Base-by-base conservation (phyloP, 2,329 filamentous ascomycete species). In the Aspergillus brasiliensis region DNA sequence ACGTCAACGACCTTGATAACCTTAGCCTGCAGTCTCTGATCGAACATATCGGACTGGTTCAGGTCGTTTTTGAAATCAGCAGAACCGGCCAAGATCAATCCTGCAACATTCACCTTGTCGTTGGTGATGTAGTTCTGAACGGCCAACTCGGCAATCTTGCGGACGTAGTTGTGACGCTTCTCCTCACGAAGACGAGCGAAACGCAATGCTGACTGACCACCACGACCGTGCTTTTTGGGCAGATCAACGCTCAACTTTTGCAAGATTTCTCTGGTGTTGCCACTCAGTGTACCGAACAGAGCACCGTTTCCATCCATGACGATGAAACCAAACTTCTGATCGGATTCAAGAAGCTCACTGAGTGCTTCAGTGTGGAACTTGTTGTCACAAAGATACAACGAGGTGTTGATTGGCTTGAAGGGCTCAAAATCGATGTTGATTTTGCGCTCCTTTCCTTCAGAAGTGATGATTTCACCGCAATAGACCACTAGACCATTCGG, bases 391-490 rank as follows among this genome's bases (percentile, higher is more conserved):
- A 99, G 91, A 79, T 99, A 99, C 49, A 99, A 86, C 47, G 96
- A 99, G 37, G 95, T 99, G 81, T 99, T 99, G 87, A 99, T 99
- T 62, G 95, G 95, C 85, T 99, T 99, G 86, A 99, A 99, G 31
- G 95, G 95, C 81, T 99, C 95, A 78, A 99, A 99, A 77, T 99
- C 96, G 77, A 99, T 99, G 81, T 99, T 99, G 83, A 99, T 96
- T 85, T 97, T 99, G 75, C 95, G 87, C 82, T 99, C 95, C 81
- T 99, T 99, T 80, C 95, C 95, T 83, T 99, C 95, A 28, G 89
- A 89, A 58, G 95, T 99, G 83, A 99, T 89, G 78, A 99, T 98
- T 97, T 99, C 95, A 88, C 95, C 95, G 79, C 95, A 99, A 86
- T 99, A 99, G 69, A 99, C 91, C 67, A 99, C 95, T 68, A 99